phyloP scores from a whole-genome alignment of 352 stramenopile genomes.

The Phytophthora kernoviae region DNA sequence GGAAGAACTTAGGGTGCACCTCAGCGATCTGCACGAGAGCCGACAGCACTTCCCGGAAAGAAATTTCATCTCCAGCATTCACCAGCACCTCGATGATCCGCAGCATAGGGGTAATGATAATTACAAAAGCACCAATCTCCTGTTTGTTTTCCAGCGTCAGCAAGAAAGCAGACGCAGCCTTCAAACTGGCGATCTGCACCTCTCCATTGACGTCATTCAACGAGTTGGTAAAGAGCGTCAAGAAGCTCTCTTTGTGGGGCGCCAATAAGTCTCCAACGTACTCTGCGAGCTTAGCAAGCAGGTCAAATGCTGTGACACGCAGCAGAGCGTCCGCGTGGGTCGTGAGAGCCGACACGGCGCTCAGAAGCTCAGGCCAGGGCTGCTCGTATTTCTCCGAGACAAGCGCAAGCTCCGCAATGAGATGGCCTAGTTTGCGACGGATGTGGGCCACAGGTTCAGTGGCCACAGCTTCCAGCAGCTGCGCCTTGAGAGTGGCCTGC shows the following conservation, averaged over 20 bases:
- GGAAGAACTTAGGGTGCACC: slow-evolving; percentile 85
- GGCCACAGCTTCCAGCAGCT: slow-evolving; percentile 74
- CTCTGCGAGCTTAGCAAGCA: slow-evolving; percentile 76
- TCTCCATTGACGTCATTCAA: slow-evolving; percentile 68
- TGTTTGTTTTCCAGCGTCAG: slow-evolving; percentile 75
- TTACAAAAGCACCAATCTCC: slow-evolving; percentile 67
- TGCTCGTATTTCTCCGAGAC: slow-evolving; percentile 58
- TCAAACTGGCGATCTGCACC: slow-evolving; percentile 75
- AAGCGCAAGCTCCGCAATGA: slow-evolving; percentile 75
- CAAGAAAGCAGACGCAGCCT: slow-evolving; percentile 74
- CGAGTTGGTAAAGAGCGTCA: slow-evolving; percentile 76
- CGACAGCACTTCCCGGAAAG: slow-evolving; percentile 75
- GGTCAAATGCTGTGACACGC: slow-evolving; percentile 78
- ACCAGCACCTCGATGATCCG: slow-evolving; percentile 77
- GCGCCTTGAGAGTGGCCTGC: slow-evolving; percentile 62
- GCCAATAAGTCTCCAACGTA: slow-evolving; percentile 70
- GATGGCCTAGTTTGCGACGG: slow-evolving; percentile 82
- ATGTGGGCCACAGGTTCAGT: slow-evolving; percentile 74
- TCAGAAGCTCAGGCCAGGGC: slow-evolving; percentile 76
- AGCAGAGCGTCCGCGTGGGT: slow-evolving; percentile 58
- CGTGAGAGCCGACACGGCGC: slow-evolving; percentile 63
- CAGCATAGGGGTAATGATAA: slow-evolving; percentile 77
- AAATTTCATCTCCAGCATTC: slow-evolving; percentile 58
- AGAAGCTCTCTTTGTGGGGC: slow-evolving; percentile 81
- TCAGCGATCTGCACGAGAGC: slow-evolving; percentile 77